phyloP scores from a whole-genome alignment of 2,329 filamentous ascomycete genomes.

The Diaporthe helianthi region DNA sequence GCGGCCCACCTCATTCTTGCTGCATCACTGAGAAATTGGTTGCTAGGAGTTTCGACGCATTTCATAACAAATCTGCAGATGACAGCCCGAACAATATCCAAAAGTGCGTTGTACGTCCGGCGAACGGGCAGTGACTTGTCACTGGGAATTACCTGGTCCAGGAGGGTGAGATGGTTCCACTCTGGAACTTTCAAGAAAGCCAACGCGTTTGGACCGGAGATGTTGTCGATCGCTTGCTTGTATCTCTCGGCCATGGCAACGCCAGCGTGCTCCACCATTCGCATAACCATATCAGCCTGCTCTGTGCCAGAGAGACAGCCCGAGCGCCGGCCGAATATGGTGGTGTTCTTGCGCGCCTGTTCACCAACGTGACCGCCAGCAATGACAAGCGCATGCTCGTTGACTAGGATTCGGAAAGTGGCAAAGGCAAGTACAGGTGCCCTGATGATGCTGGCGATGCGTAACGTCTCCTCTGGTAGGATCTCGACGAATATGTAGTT shows the following conservation, averaged over 20 bases:
- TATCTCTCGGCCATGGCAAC: slow-evolving; percentile 59
- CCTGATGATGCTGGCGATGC: slow-evolving; percentile 59
- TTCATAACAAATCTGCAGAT: slow-evolving; percentile 31
- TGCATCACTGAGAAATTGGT: background rate
- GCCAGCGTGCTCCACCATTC: slow-evolving; percentile 56
- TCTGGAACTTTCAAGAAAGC: slow-evolving; percentile 42
- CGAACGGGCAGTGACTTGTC: background rate
- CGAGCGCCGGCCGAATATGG: slow-evolving; percentile 30
- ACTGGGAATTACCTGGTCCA: slow-evolving; percentile 28
- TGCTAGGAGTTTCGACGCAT: background rate
- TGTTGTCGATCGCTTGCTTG: slow-evolving; percentile 39
- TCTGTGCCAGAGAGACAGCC: slow-evolving; percentile 30
- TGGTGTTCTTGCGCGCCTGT: slow-evolving; percentile 15
- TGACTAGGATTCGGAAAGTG: slow-evolving; percentile 68
- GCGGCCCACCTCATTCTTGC: slow-evolving; percentile 33
- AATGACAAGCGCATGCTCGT: slow-evolving; percentile 63
- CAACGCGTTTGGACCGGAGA: slow-evolving; percentile 46
- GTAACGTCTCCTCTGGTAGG: slow-evolving; percentile 66
- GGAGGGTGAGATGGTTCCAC: slow-evolving; percentile 43
- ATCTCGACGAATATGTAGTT: slow-evolving; percentile 69
- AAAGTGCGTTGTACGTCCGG: slow-evolving; percentile 29
- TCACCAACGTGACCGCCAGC: slow-evolving; percentile 45
- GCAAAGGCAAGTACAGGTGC: slow-evolving; percentile 51
- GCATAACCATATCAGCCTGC: slow-evolving; percentile 21
- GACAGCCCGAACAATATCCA: slow-evolving; percentile 13